Evolutionary conservation across 2,329 filamentous ascomycete species (phyloP), one percentile per base, ranked within the genome.

Genomic region (Fusarium dimerum): DNA sequence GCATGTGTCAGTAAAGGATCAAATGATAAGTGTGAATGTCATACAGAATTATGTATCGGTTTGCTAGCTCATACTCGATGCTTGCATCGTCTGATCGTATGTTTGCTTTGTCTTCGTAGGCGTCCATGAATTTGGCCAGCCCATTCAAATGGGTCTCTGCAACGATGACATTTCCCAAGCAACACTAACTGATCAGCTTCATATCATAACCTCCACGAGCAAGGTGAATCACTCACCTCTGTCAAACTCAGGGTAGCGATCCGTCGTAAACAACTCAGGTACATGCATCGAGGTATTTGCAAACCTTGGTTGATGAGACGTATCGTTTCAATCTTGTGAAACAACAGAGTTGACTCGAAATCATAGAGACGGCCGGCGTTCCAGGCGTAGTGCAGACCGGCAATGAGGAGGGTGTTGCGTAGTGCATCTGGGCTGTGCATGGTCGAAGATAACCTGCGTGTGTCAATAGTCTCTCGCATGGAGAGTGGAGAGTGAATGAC

Each of bases 261-360:
- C 10, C 59, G 53, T 20, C 54, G 53, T 0, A 62, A 46, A 7
- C 54, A 62, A 3, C 46, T 29, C 1, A 43, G 40, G 5, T 52
- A 56, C 13, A 39, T 17, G 0, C 30, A 44, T 2, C 43, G 18
- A 0, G 51, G 34, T 2, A 49, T n/a, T 1, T 34, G 15, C 0
- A 64, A 42, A 26, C 50, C 57, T 0, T 10, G 36, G 7, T 64
- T 64, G 5, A 64, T 43, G 2, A 53, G 18, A 2, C 47, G 51
- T 46, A 64, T 57, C 1, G 53, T 44, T n/a, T 63, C 57, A 6
- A 56, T 45, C 44, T 63, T 64, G 45, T 63, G 61, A 7, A 60
- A 57, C 2, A 64, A 29, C 12, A 60, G 50, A 0, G 61, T 63
- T 2, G 55, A 45, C 13, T 63, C 61, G 26, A 55, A 62, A 3